These are phyloP conservation scores for Blastobotrys mokoenaii DNA, from an alignment of 805 yeast species.

Conservation along the genomic window DNA sequence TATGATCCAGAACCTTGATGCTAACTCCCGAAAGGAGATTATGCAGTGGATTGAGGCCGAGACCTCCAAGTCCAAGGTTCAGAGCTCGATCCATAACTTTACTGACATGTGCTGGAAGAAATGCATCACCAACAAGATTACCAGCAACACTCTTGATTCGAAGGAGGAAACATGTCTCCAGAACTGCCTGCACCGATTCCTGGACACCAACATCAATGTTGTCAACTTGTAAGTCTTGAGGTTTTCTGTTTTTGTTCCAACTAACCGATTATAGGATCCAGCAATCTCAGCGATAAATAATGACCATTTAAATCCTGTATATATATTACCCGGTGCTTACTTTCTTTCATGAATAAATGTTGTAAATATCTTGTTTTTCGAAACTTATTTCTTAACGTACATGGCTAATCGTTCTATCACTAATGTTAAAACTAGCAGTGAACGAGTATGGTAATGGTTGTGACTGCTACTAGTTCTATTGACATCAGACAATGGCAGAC, in stretches of 20 bases:
- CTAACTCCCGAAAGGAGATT: constrained; percentile 62
- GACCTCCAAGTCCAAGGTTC: constrained; percentile 80
- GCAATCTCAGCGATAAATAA: constrained; percentile 13
- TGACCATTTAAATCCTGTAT: background rate
- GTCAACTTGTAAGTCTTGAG: constrained; percentile 43
- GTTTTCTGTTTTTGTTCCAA: background rate
- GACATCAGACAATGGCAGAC: too few species aligned
- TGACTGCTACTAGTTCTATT: too few species aligned
- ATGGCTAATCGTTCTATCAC: background rate
- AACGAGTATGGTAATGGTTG: too few species aligned
- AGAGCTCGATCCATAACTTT: constrained; percentile 74
- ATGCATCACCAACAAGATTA: constrained; percentile 46
- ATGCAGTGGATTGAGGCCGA: constrained; percentile 71
- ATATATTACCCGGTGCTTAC: background rate
- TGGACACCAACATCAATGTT: constrained; percentile 80
- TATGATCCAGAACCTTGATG: constrained; percentile 47
- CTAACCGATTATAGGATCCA: constrained; percentile 13
- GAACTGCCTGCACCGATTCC: constrained; percentile 76
- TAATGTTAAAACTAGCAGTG: background rate
- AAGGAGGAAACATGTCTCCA: constrained; percentile 65
- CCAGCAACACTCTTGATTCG: constrained; percentile 36
- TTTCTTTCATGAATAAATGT: background rate
- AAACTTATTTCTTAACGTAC: too few species aligned
- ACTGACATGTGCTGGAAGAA: constrained; percentile 87
- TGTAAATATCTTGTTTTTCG: background rate